Evolutionary conservation across 192 early-diverging fungal genomes (phyloP).

Genomic region (Mortierella claussenii): DNA sequence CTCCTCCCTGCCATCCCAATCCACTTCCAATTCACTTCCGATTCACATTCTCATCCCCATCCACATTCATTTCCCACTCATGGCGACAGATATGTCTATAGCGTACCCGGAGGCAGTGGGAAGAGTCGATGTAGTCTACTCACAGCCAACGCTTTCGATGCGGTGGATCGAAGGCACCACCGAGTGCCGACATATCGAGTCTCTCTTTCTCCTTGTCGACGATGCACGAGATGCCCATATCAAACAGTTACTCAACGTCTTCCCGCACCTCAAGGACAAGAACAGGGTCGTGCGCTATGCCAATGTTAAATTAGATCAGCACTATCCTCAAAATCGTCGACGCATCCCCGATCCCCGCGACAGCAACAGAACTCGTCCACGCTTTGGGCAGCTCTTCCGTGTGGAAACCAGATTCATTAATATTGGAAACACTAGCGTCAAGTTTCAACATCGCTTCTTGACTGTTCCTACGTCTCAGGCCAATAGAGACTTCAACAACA

Average conservation of each 20-base stretch:
- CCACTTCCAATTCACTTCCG: constrained; percentile 4
- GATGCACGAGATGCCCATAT: constrained; percentile 43
- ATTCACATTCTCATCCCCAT: background rate
- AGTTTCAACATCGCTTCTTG: constrained; percentile 44
- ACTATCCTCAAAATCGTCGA: constrained; percentile 11
- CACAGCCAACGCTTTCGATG: constrained; percentile 11
- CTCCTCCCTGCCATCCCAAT: background rate
- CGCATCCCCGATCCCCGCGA: background rate
- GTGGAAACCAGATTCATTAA: constrained; percentile 29
- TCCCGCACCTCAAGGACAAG: constrained; percentile 19
- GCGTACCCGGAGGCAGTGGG: constrained; percentile 14
- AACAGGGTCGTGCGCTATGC: constrained; percentile 41
- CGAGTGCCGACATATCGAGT: constrained; percentile 35
- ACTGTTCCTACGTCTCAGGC: constrained; percentile 37
- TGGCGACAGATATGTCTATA: constrained; percentile 19
- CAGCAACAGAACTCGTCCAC: constrained; percentile 11
- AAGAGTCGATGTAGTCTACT: constrained; percentile 26
- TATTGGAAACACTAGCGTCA: constrained; percentile 35
- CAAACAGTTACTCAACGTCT: constrained; percentile 12
- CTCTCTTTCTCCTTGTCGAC: constrained; percentile 39
- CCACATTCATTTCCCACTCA: background rate
- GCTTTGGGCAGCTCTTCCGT: constrained; percentile 25
- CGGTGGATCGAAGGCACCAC: constrained; percentile 45
- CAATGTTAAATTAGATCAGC: constrained; percentile 45
- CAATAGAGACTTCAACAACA: constrained; percentile 39